phyloP scores from a whole-genome alignment of 345 rosid genomes.

The Pseudoturritis turrita region DNA sequence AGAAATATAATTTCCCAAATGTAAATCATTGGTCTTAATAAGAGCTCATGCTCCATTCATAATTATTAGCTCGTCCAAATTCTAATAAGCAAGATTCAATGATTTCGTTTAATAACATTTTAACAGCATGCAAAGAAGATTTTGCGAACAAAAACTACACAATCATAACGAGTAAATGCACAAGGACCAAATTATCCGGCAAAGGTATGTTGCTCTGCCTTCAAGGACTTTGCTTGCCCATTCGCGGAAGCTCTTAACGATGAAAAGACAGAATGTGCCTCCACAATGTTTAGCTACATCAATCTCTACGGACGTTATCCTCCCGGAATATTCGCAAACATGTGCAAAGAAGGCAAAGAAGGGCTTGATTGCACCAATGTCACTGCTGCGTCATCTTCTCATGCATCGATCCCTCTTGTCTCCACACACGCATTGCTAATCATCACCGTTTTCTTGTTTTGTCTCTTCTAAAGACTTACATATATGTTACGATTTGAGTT shows the following conservation, averaged over 20 bases:
- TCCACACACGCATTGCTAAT: neutral
- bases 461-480: neutral
- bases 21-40: neutral
- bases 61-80: neutral
- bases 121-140: conserved; percentile 51
- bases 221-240: conserved; percentile 66
- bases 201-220: conserved; percentile 46
- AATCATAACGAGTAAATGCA: conserved; percentile 58
- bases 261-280: conserved; percentile 46
- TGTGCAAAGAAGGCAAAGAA: conserved; percentile 50
- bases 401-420: conserved; percentile 17
- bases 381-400: neutral
- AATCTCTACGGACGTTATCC: conserved; percentile 75
- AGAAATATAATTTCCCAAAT: neutral
- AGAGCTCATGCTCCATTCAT: neutral
- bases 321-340: conserved; percentile 71
- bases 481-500: neutral
- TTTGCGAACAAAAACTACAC: conserved; percentile 63
- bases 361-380: conserved; percentile 53
- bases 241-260: conserved; percentile 48
- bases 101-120: neutral
- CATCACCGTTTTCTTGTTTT: neutral
- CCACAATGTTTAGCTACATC: conserved; percentile 85
- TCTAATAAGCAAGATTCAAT: neutral
- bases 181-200: conserved; percentile 69